These are phyloP conservation scores for Lentinula guzmanii DNA, from an alignment of 768 basidiomycete genomes.

Conservation along the genomic window DNA sequence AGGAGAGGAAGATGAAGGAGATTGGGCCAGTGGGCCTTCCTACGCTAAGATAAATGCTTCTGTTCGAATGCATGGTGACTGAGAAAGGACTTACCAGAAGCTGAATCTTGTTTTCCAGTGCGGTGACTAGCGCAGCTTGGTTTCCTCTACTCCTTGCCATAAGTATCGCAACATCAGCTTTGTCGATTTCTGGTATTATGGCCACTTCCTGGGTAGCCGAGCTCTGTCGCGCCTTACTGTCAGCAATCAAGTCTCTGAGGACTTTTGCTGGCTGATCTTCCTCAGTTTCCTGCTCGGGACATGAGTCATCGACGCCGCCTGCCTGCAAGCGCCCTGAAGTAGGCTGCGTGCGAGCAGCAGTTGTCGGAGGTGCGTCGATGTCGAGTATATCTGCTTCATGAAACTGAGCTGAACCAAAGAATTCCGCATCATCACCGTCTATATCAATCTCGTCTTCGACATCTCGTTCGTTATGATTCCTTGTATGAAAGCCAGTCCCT, in stretches of 20 bases:
- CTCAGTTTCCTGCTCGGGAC: slow-evolving; percentile 25
- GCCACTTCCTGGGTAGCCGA: slow-evolving; percentile 26
- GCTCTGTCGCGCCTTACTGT: slow-evolving; percentile 32
- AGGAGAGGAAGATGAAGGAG: slow-evolving; percentile 34
- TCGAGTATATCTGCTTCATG: slow-evolving; percentile 65
- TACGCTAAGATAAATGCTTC: neutral
- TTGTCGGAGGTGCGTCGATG: slow-evolving; percentile 15
- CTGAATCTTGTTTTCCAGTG: slow-evolving; percentile 58
- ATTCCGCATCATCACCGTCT: slow-evolving; percentile 66
- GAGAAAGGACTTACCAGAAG: slow-evolving; percentile 40
- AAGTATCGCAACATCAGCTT: slow-evolving; percentile 42
- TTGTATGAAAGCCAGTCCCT: slow-evolving; percentile 73
- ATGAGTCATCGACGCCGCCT: slow-evolving; percentile 27
- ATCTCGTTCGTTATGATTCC: slow-evolving; percentile 49
- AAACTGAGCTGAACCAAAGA: slow-evolving; percentile 71
- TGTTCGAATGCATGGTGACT: neutral
- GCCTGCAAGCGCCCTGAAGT: slow-evolving; percentile 3
- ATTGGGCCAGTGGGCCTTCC: neutral
- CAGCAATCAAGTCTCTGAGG: slow-evolving; percentile 48
- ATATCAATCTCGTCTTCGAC: slow-evolving; percentile 78
- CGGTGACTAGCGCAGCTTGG: slow-evolving; percentile 38
- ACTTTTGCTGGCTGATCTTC: slow-evolving; percentile 26
- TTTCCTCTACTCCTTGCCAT: slow-evolving; percentile 45
- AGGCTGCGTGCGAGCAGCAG: neutral
- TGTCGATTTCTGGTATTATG: slow-evolving; percentile 36